These are phyloP conservation scores for Aureobasidium sp. DNA, from an alignment of 2,329 filamentous ascomycete species.

Conservation along the genomic window DNA sequence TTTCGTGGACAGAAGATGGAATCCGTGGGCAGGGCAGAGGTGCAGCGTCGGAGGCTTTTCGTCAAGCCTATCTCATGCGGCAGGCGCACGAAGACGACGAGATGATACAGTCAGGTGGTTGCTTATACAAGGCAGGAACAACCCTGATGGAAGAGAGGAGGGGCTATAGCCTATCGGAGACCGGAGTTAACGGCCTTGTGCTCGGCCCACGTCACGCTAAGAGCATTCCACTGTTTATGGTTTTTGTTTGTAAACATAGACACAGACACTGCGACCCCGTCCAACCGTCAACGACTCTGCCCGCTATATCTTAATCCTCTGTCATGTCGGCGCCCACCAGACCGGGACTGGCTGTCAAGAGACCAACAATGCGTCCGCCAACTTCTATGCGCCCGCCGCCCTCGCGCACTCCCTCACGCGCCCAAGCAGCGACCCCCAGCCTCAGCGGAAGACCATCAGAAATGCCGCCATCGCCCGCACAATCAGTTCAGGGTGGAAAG, in stretches of 20 bases:
- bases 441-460: constrained; percentile 39
- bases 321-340: constrained; percentile 50
- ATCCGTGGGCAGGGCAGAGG: neutral
- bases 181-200: neutral
- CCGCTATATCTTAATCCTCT: neutral
- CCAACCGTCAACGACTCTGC: neutral
- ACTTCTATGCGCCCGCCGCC: constrained; percentile 48
- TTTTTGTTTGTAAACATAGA: neutral
- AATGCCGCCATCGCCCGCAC: constrained; percentile 49
- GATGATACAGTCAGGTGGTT: neutral
- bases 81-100: neutral
- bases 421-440: constrained; percentile 43
- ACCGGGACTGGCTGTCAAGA: constrained; percentile 45
- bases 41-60: neutral
- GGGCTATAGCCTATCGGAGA: neutral
- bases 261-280: neutral
- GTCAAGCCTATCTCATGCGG: neutral
- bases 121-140: neutral
- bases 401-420: constrained; percentile 40
- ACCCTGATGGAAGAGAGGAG: constrained; percentile 1
- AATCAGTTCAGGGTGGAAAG: constrained; percentile 56
- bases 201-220: neutral
- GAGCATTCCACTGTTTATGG: neutral
- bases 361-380: constrained; percentile 44
- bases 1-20: neutral